Base-by-base conservation (phyloP, 257 asterid genomes). In the Avicennia marina region DNA sequence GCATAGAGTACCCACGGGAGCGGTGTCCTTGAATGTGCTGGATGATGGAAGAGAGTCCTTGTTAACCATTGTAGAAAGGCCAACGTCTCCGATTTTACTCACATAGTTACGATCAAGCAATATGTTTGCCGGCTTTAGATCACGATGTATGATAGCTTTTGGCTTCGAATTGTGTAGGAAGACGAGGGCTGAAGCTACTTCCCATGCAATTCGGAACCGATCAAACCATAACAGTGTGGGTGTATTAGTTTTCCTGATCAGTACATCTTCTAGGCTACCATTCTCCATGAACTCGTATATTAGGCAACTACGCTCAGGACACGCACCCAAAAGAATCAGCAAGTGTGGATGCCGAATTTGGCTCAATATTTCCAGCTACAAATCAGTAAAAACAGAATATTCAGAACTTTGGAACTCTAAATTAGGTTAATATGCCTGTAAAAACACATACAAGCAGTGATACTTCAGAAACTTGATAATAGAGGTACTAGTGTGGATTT, bases 211-310 rank as follows among this genome's bases (percentile, higher is more conserved):
- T 66, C 91, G 76, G 66, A 70, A 73, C 20, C 98, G 80, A 32
- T 77, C 83, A 64, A 74, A 81, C 98, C 98, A 87, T 48, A 55
- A 90, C 11, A 95, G 94, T 50, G n/a, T n/a, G n/a, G 78, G 77
- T 0, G 87, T 71, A 24, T 74, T 72, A 20, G 75, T 69, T 76
- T 75, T 83, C 56, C 70, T 65, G 47, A 65, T 56, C 33, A 90
- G 72, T 43, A 78, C 71, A 18, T 87, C 98, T 64, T 90, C 96
- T 13, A 90, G 82, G 73, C 86, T 87, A 13, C 98, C 98, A 18
- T 85, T 82, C 56, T 76, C 89, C 98, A 90, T 90, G 83, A 70
- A 85, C 75, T 90, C 98, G 29, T 90, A 87, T 0, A 85, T 89
- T 33, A 90, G 79, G 83, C 95, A 87, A 62, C 83, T 78, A 2